Base-by-base conservation (phyloP, 208 protist genomes). In the Crithidia brevicula region DNA sequence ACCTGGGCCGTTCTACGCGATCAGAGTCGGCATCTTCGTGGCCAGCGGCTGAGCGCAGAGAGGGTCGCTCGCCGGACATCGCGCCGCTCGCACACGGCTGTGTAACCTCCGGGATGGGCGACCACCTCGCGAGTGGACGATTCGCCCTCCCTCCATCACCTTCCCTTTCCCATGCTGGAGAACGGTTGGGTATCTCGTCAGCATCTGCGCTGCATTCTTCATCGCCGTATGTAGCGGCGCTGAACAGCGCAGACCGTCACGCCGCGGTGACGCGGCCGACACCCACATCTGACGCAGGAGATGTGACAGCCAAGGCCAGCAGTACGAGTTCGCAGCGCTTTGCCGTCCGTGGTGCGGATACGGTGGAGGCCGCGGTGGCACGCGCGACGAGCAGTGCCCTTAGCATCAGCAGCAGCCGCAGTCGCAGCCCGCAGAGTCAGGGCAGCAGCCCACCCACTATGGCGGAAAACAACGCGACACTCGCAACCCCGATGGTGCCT, bases 241-340 rank as follows among this genome's bases (percentile, higher is more conserved):
- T 36, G 4, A 61, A 46, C 2, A 27, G 8, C 1, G 59, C 38
- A 9, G 34, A 31, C 13, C 27, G 45, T 46, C 23, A 0, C 23
- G 43, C 58, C 0, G 33, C 45, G 4, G n/a, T 8, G 15, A 42
- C 22, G 30, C 8, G 18, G 3, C 13, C 22, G 10, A 22, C 45
- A n/a, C n/a, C n/a, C n/a, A n/a, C n/a, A n/a, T n/a, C n/a, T n/a
- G n/a, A n/a, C n/a, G n/a, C n/a, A n/a, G n/a, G n/a, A n/a, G n/a
- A n/a, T n/a, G n/a, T n/a, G n/a, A n/a, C n/a, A n/a, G n/a, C n/a
- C n/a, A n/a, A n/a, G n/a, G n/a, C 56, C 0, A 51, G 45, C 62
- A 46, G 56, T 47, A 53, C 27, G 8, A 27, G 20, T 46, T 76
- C 70, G 42, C 43, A 56, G 28, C 70, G 70, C 16, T 76, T 76